Evolutionary conservation across 202 grass and related monocot species (phyloP), one percentile per base, ranked within the genome.

Genomic region (Hordeum pubiflorum): DNA sequence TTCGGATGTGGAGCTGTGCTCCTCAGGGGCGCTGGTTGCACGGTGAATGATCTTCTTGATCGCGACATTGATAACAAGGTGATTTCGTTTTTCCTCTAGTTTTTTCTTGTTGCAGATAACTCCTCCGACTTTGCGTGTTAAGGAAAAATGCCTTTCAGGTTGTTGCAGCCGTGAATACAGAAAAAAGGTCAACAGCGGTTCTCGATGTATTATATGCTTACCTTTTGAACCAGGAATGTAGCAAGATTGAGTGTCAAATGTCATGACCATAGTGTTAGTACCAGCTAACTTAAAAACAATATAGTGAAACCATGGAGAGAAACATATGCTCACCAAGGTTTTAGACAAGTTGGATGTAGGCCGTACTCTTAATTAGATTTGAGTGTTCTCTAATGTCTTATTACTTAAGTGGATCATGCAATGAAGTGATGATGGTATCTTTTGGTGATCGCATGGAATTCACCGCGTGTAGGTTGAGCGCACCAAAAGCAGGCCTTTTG

Each of bases 61-160:
- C 87, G 87, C 0, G 91, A 93, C 84, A 91, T 97, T 66, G 94
- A 97, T 82, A 86, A 89, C 33, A 93, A 91, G 91, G 94, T 91
- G 23, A 23, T 57, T 63, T 40, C 61, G 4, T 10, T 63, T 0
- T 40, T 40, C 38, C 38, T 40, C 38, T 40, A 40, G 24, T 56
- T 60, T 81, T 9, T 3, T 29, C n/a, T 63, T 4, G 11, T 23
- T 50, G 31, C 63, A 10, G 12, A 36, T 41, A 5, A 24, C 21
- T 34, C 20, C 18, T 18, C 13, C 13, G 18, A 40, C 14, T 58
- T 84, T 63, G 0, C 63, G n/a, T 34, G 43, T 31, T 50, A 69
- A 12, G 55, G 27, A 58, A 21, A 54, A 54, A 10, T 31, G 13
- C 23, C 69, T 78, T 59, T n/a, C 15, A 62, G 27, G 24, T 64